phyloP scores from a whole-genome alignment of 345 rosid genomes.

The Abelmoschus esculentus region DNA sequence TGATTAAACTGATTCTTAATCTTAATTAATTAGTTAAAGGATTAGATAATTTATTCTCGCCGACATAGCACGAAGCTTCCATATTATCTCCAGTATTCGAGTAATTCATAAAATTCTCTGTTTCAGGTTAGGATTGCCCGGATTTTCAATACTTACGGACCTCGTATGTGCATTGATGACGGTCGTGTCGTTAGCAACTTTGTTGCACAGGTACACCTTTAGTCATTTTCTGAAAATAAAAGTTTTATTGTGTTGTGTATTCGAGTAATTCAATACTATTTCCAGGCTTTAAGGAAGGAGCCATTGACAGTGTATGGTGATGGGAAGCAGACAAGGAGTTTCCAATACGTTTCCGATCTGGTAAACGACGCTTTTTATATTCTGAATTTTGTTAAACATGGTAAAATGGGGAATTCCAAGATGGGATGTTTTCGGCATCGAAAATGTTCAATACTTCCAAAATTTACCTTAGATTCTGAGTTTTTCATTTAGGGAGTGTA shows the following conservation, averaged over 20 bases:
- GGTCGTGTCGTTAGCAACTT: constrained; percentile 98
- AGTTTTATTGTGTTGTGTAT: not conserved
- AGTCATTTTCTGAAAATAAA: not conserved
- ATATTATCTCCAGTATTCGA: not conserved
- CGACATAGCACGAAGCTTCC: not conserved
- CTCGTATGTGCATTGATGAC: constrained; percentile 96
- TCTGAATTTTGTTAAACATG: too few species aligned
- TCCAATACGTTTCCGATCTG: constrained; percentile 95
- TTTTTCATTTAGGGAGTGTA: not conserved
- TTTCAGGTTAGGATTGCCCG: constrained; percentile 92
- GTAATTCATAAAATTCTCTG: not conserved
- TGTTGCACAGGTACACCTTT: constrained; percentile 51
- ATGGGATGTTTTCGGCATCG: too few species aligned
- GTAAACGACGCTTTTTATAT: constrained; percentile 24
- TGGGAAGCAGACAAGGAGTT: constrained; percentile 98
- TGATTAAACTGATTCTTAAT: too few species aligned
- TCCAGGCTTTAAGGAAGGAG: constrained; percentile 92
- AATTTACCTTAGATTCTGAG: not conserved
- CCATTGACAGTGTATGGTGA: constrained; percentile 97
- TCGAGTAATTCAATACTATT: not conserved
- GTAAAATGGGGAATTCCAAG: not conserved
- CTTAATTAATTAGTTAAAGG: not conserved
- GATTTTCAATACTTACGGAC: constrained; percentile 91
- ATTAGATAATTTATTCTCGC: not conserved
- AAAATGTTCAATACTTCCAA: too few species aligned